phyloP scores from a whole-genome alignment of 139 green algal genomes.

The Chlamydomonas asymmetrica region DNA sequence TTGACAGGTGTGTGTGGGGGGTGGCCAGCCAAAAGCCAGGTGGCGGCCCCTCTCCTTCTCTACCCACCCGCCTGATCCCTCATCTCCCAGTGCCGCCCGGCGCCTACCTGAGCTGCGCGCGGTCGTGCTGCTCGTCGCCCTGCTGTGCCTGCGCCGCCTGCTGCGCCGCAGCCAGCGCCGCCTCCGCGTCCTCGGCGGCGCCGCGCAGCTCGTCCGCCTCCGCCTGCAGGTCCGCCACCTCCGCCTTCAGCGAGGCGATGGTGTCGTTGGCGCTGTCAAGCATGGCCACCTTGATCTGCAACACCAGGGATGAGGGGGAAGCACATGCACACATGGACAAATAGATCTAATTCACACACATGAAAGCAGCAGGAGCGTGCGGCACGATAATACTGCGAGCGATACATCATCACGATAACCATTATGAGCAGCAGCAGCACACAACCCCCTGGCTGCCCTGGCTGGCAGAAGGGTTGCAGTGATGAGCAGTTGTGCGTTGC shows the following conservation, averaged over 20 bases:
- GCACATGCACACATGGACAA: not conserved
- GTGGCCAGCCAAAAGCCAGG: no score
- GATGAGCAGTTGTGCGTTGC: no score
- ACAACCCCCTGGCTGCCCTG: no score
- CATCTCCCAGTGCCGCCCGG: not conserved
- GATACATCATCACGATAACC: no score
- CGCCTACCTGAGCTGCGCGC: not conserved
- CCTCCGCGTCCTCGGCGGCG: slow-evolving; percentile 45
- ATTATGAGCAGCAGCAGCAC: no score
- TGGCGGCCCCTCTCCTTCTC: no score
- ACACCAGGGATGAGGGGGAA: not conserved
- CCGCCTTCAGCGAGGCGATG: slow-evolving; percentile 58
- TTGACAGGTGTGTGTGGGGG: no score
- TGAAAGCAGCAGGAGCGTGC: no score
- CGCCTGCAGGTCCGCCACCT: slow-evolving; percentile 44
- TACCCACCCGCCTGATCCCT: no score
- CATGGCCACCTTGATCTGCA: slow-evolving; percentile 76
- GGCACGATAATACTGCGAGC: no score
- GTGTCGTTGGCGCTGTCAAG: slow-evolving; percentile 72
- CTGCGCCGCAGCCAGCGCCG: slow-evolving; percentile 14
- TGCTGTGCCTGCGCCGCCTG: slow-evolving; percentile 19
- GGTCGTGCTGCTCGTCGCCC: not conserved
- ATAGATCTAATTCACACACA: not conserved
- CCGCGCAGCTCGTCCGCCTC: slow-evolving; percentile 46
- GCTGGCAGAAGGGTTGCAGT: no score